A percentile compares a stretch with the other conserved stretches of the same genome.
phyloP scores from a whole-genome alignment of 148 eudicot genomes.

The Oxyria digyna region DNA sequence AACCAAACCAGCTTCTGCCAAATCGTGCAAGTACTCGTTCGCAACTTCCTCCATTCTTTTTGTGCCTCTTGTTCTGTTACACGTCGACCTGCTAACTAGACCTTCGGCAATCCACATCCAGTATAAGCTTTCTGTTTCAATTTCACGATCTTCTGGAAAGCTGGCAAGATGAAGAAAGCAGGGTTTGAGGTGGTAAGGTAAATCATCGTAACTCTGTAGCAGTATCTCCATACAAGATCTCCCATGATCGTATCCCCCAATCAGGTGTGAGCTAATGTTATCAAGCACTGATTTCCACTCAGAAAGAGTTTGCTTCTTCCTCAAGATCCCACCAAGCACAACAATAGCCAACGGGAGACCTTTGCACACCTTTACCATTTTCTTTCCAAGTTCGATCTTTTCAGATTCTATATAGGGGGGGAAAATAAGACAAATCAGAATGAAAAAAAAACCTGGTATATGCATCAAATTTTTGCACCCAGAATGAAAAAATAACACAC shows the following conservation, averaged over 20 bases:
- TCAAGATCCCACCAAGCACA: constrained; percentile 36
- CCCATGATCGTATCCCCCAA: neutral
- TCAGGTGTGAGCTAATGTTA: constrained; percentile 11
- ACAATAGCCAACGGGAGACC: constrained; percentile 33
- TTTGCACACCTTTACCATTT: constrained; percentile 26
- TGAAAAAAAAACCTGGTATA: no score
- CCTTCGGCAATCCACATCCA: constrained; percentile 42
- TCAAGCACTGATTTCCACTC: constrained; percentile 26
- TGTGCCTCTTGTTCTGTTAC: constrained; percentile 7
- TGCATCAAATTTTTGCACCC: no score
- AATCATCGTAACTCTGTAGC: constrained; percentile 23
- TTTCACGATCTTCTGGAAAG: constrained; percentile 27
- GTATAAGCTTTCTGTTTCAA: constrained; percentile 18
- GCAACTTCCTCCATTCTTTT: constrained; percentile 24
- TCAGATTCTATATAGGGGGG: neutral
- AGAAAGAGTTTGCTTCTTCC: constrained; percentile 14
- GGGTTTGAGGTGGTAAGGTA: constrained; percentile 32
- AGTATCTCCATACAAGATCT: constrained; percentile 12
- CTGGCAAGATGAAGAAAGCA: constrained; percentile 30
- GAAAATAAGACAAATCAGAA: neutral
- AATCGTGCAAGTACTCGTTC: constrained; percentile 24
- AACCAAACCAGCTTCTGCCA: constrained; percentile 28
- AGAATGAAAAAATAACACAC: no score
- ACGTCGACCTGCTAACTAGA: neutral
- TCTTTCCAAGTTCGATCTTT: constrained; percentile 27